Conservation (phyloP, 306 rosid genomes). For the Cyclanthera cordifolia region DNA sequence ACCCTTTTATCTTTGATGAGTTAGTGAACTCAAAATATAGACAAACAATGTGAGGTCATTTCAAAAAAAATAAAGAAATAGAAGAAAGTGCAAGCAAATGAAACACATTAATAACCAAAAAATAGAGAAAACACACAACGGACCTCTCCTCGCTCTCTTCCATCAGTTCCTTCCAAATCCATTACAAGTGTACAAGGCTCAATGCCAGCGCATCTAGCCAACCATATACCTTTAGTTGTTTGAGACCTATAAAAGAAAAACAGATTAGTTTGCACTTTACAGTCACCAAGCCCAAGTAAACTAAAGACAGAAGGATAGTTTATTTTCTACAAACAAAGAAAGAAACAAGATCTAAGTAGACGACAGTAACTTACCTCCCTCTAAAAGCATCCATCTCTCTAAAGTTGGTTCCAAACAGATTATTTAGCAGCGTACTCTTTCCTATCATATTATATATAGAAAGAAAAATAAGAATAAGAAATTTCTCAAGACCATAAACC, state of each 20-base stretch:
- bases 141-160: slow-evolving; percentile 99
- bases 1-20: background rate
- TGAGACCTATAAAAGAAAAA: slow-evolving; percentile 54
- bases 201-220: slow-evolving; percentile 77
- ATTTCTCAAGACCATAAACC: background rate
- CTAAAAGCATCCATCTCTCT: slow-evolving; percentile 96
- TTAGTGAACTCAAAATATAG: background rate
- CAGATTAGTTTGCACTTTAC: background rate
- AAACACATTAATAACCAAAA: background rate
- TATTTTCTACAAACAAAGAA: background rate
- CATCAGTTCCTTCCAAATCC: slow-evolving; percentile 99
- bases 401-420: slow-evolving; percentile 71
- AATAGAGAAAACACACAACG: background rate
- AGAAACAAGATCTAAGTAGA: slow-evolving; percentile 11
- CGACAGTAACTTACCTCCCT: slow-evolving; percentile 58
- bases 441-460: slow-evolving; percentile 36
- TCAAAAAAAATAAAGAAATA: background rate
- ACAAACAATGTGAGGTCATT: background rate
- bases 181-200: slow-evolving; percentile 91
- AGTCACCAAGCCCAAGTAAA: slow-evolving; percentile 10
- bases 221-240: slow-evolving; percentile 98
- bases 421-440: slow-evolving; percentile 79
- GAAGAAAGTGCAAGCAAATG: background rate
- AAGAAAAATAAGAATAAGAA: background rate
- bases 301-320: slow-evolving; percentile 10